A percentile compares a stretch with the other conserved stretches of the same genome.
These are phyloP conservation scores for Corylus heterophylla DNA, from an alignment of 306 rosid species.

Conservation along the genomic window DNA sequence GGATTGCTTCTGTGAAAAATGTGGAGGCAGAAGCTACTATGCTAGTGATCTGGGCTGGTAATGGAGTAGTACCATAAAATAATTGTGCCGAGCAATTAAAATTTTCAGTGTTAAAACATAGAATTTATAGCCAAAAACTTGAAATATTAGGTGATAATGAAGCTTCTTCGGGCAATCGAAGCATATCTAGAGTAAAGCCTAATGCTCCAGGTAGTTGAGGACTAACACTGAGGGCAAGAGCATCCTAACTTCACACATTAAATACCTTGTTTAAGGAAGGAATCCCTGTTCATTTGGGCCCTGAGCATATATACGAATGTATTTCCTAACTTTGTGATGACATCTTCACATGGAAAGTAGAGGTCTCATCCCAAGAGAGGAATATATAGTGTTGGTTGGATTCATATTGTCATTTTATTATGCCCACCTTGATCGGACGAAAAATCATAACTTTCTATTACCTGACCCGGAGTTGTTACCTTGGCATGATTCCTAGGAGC, in stretches of 20 bases:
- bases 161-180: neutral
- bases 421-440: conserved; percentile 5
- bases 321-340: neutral
- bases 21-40: conserved; percentile 1
- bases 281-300: neutral
- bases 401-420: conserved; percentile 4
- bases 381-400: conserved; percentile 6
- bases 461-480: neutral
- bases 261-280: conserved; percentile 5
- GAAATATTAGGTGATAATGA: neutral
- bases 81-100: neutral
- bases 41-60: neutral
- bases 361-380: neutral
- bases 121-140: neutral
- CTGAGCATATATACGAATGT: neutral
- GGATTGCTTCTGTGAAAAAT: neutral
- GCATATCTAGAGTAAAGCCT: neutral
- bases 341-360: neutral
- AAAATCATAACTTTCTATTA: neutral
- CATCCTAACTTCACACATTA: conserved; percentile 3
- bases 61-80: neutral
- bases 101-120: neutral
- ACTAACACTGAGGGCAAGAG: neutral
- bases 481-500: neutral
- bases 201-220: no score